Conservation (phyloP, 192 early-diverging fungal species). For the Powellomyces hirtus region DNA sequence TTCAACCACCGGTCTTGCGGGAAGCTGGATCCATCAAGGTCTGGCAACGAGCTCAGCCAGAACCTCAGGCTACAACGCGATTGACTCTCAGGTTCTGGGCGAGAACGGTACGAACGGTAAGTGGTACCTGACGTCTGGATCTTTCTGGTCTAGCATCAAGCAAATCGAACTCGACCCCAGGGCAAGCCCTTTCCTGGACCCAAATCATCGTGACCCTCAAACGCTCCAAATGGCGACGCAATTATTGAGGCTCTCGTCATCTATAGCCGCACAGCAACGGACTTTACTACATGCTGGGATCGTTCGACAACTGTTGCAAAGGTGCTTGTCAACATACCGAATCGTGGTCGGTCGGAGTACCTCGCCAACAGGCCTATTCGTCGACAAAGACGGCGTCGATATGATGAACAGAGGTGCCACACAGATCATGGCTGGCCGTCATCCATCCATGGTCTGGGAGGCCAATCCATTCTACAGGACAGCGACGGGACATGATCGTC, state of each 20-base stretch:
- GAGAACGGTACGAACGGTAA: not conserved
- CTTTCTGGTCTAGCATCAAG: not conserved
- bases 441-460: not conserved
- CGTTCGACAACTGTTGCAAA: not conserved
- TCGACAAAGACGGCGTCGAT: constrained; percentile 2
- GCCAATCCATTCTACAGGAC: not conserved
- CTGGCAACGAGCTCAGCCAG: not conserved
- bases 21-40: not conserved
- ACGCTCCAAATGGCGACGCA: too few species aligned
- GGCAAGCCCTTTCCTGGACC: not conserved
- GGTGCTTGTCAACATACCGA: not conserved
- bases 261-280: too few species aligned
- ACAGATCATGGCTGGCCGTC: not conserved
- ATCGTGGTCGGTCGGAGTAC: not conserved
- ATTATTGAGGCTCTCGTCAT: too few species aligned
- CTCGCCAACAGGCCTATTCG: not conserved
- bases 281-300: too few species aligned
- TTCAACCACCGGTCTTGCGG: not conserved
- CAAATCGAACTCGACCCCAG: not conserved
- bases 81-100: not conserved
- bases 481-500: not conserved
- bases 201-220: not conserved
- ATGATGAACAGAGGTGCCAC: not conserved
- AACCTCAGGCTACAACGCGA: not conserved
- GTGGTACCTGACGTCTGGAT: constrained; percentile 1